Base-by-base conservation (phyloP, 1,284 basidiomycete genomes). In the Leccinum brunneo-olivaceum region DNA sequence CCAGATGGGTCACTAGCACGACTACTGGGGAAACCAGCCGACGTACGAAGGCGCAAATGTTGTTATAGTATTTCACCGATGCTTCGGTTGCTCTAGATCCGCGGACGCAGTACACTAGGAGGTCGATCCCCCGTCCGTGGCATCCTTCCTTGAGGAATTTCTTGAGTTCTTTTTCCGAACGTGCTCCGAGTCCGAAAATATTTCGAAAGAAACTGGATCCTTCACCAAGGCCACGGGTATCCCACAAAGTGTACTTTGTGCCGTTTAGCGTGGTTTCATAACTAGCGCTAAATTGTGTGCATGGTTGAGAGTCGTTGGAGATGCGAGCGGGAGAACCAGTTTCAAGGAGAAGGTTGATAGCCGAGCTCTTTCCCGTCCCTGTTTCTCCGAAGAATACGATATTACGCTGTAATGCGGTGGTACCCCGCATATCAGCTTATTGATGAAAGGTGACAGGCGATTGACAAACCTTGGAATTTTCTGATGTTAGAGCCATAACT, bases 291-390 rank as follows among this genome's bases (percentile, higher is more conserved):
- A 0, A 19, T 37, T 33, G 38, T n/a, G 63, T 65, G 36, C 63
- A 64, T 11, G 49, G 50, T 1, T 12, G 34, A 15, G 50, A 23
- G 21, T 49, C 49, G 10, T 47, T 48, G 15, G 61, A 60, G 28
- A 50, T 39, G 6, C 3, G 15, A 25, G 58, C 61, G 12, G 9
- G 4, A 6, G 37, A 2, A 21, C 23, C 40, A 11, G 43, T n/a
- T 2, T 5, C 28, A 11, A 56, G 48, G 42, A 61, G 52, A 27
- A 61, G 49, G 36, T 61, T 61, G 41, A 61, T 62, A 6, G 34
- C 34, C 18, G 59, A 64, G 34, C 63, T 61, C 45, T 65, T 61
- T 21, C 59, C 59, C 2, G 41, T 18, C 20, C 63, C 59, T 0
- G 34, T 50, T 48, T 65, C 63, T 25, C 59, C 59, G 11, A 61